Conservation (phyloP, 495 filamentous ascomycete genomes). For the Penicilliopsis zonata region DNA sequence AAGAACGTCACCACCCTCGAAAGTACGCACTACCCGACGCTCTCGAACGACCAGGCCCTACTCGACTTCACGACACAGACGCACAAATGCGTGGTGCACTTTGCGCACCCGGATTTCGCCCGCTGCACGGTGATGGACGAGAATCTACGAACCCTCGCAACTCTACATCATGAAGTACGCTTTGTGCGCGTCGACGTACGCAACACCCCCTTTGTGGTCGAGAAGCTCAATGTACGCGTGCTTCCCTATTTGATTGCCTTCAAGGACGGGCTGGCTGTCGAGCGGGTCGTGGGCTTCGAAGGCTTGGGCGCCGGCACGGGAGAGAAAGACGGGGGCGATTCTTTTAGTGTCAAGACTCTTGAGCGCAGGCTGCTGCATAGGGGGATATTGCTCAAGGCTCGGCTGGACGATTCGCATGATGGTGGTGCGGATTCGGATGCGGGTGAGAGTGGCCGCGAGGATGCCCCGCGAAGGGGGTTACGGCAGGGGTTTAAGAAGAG, state of each 20-base stretch:
- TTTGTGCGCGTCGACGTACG: slow-evolving; percentile 61
- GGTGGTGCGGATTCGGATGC: slow-evolving; percentile 11
- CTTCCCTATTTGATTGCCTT: slow-evolving; percentile 69
- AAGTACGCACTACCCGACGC: slow-evolving; percentile 41
- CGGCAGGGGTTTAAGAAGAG: slow-evolving; percentile 5
- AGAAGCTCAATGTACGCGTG: slow-evolving; percentile 55
- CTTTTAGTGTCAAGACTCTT: slow-evolving; percentile 49
- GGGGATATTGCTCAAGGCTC: slow-evolving; percentile 47
- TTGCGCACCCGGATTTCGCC: slow-evolving; percentile 62
- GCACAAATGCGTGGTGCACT: slow-evolving; percentile 58
- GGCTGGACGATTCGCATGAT: slow-evolving; percentile 31
- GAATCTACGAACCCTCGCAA: slow-evolving; percentile 48
- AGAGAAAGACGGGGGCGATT: slow-evolving; percentile 42
- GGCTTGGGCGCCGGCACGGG: slow-evolving; percentile 46
- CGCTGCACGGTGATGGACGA: slow-evolving; percentile 60
- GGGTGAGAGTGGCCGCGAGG: slow-evolving; percentile 18
- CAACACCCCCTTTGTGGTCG: slow-evolving; percentile 61
- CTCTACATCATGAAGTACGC: slow-evolving; percentile 53
- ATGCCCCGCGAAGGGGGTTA: slow-evolving; percentile 14
- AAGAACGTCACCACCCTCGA: slow-evolving; percentile 8
- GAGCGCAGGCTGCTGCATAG: slow-evolving; percentile 49
- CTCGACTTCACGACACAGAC: slow-evolving; percentile 59
- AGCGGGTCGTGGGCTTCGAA: slow-evolving; percentile 66
- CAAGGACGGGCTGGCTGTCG: slow-evolving; percentile 51
- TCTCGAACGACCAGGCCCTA: slow-evolving; percentile 51